Percentiles rank a stretch among this genome's conserved stretches.
phyloP scores from a whole-genome alignment of 2,329 filamentous ascomycete species.

The Arthrobotrys iridis region DNA sequence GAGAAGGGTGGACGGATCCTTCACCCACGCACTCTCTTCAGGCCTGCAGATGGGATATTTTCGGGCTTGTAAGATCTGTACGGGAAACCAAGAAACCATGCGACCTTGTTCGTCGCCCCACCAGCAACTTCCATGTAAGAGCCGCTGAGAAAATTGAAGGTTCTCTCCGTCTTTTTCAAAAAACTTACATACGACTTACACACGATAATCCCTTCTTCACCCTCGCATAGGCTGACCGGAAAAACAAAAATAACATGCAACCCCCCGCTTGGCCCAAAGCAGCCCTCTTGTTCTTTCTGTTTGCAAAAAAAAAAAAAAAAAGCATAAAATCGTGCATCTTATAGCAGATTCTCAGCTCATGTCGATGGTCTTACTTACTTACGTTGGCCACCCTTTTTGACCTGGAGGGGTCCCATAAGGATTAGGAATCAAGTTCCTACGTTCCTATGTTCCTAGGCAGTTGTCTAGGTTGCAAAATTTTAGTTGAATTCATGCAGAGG shows the following conservation, averaged over 20 bases:
- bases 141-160: neutral
- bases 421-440: neutral
- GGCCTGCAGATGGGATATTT: neutral
- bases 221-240: neutral
- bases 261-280: neutral
- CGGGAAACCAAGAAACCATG: neutral
- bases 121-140: neutral
- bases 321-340: neutral
- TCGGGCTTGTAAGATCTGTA: slow-evolving; percentile 1
- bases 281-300: no score
- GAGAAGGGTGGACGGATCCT: slow-evolving; percentile 7
- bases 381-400: no score
- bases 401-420: neutral
- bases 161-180: no score
- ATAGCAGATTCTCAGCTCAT: no score
- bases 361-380: no score
- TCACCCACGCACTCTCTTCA: neutral
- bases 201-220: neutral
- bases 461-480: neutral
- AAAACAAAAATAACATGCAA: neutral
- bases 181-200: no score
- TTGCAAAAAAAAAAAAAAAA: no score
- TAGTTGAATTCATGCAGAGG: neutral
- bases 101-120: neutral
- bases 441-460: no score